These are phyloP conservation scores for Kodamaea lidongshanica DNA, from an alignment of 805 yeast genomes.

Conservation along the genomic window DNA sequence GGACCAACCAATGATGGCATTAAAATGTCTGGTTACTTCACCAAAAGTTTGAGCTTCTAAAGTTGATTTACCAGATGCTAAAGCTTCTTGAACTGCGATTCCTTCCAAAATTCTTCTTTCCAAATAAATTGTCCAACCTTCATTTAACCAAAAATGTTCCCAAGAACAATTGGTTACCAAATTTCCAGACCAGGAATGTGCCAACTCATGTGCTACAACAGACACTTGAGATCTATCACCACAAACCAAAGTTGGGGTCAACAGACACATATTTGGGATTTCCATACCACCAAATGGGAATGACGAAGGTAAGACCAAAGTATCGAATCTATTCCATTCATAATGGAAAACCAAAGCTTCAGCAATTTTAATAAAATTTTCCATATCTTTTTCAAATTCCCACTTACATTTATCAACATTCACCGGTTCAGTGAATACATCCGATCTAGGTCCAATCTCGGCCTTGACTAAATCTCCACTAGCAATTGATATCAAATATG, in stretches of 20 bases:
- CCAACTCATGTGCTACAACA: conserved; percentile 34
- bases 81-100: conserved; percentile 16
- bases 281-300: conserved; percentile 39
- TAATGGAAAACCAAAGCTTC: conserved; percentile 27
- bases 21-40: conserved; percentile 26
- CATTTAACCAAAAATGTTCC: conserved; percentile 36
- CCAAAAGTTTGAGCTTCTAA: conserved; percentile 20
- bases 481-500: conserved; percentile 30
- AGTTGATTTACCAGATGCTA: conserved; percentile 6
- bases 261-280: conserved; percentile 30
- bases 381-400: conserved; percentile 34
- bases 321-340: conserved; percentile 30
- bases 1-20: conserved; percentile 28
- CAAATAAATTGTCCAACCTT: conserved; percentile 33
- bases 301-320: conserved; percentile 27
- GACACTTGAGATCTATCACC: conserved; percentile 29
- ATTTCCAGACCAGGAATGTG: conserved; percentile 36
- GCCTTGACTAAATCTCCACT: conserved; percentile 27
- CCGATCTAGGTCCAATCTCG: conserved; percentile 30
- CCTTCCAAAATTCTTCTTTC: conserved; percentile 30
- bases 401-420: conserved; percentile 25
- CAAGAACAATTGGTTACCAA: conserved; percentile 31
- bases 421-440: conserved; percentile 24
- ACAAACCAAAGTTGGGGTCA: conserved; percentile 30
- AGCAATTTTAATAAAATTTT: conserved; percentile 28